Evolutionary conservation across 805 yeast species (phyloP), one percentile per base, ranked within the genome.

Genomic region (Ogataea angusta): DNA sequence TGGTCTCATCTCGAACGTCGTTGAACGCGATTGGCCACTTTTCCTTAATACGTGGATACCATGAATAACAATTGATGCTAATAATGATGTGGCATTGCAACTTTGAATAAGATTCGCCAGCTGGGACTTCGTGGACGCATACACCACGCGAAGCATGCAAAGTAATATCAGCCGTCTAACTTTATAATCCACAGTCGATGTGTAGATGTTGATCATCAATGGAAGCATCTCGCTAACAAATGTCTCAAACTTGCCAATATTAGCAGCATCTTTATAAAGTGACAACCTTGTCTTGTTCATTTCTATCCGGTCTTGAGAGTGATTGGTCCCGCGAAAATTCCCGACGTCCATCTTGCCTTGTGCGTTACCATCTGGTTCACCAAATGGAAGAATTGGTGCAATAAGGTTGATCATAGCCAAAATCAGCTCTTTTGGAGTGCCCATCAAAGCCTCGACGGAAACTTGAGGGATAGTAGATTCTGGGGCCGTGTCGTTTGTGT

Each of bases 371-470:
- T 31, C 28, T 18, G 48, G 27, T 0, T 46, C 42, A 2, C 56
- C 51, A 22, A 57, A 58, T 0, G 95, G 95, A 14, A 87, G 59
- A 2, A 85, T 47, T 23, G 74, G 67, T 2, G 77, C 73, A 5
- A 84, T 63, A 35, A 87, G 65, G 29, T 73, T 70, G 14, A 86
- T 61, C 14, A 82, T 67, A 10, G 76, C 67, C 2, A 74, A 49
- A 14, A 84, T 59, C 21, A 85, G 56, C n/a, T 80, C 83, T 49
- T 80, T 82, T 0, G 91, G 89, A 2, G 80, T 75, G 39, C 81
- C 76, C 78, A 86, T 82, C 28, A 88, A 60, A 0, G 86, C 76
- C 53, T 85, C 95, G 33, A 82, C 75, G 5, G 87, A 67, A 1
- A 77, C 57, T 1, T 39, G 27, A 7, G 33, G 27, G 10, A 8